Percentiles rank a stretch among this genome's conserved stretches.
Conservation (phyloP, 2,329 filamentous ascomycete genomes). For the Kalaharituber pfeilii region DNA sequence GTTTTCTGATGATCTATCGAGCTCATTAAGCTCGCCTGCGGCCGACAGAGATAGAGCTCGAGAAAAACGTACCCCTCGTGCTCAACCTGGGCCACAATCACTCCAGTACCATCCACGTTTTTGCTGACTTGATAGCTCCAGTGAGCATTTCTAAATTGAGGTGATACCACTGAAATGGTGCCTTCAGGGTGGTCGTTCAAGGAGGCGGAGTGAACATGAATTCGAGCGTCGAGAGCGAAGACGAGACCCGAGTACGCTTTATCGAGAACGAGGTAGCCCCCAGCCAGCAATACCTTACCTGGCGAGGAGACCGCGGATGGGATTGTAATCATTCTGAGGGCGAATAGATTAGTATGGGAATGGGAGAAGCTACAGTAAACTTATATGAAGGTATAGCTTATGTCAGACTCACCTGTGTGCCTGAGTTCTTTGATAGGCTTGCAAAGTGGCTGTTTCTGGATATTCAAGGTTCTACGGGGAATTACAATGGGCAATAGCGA, state of each 20-base stretch:
- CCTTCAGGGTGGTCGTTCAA: conserved; percentile 42
- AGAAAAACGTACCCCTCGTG: conserved; percentile 42
- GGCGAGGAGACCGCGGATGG: conserved; percentile 59
- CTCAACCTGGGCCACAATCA: conserved; percentile 56
- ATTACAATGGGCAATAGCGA: no score
- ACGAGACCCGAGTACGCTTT: conserved; percentile 63
- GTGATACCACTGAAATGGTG: conserved; percentile 73
- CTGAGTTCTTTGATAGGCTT: no score
- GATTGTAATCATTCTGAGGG: neutral
- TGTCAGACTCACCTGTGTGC: no score
- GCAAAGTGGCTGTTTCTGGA: no score
- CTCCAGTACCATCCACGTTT: conserved; percentile 50
- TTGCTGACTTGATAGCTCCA: conserved; percentile 64
- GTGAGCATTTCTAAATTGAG: conserved; percentile 70
- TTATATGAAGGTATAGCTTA: no score
- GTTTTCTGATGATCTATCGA: conserved; percentile 41
- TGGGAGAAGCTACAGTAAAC: no score
- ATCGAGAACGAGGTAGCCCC: conserved; percentile 89
- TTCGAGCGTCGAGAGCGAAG: conserved; percentile 48
- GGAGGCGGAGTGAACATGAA: conserved; percentile 39
- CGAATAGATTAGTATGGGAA: no score
- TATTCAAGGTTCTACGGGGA: no score
- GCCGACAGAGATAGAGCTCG: neutral
- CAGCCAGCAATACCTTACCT: conserved; percentile 86
- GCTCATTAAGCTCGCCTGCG: conserved; percentile 3